A percentile compares a stretch with the other conserved stretches of the same genome.
phyloP scores from a whole-genome alignment of 768 basidiomycete genomes.

The Imleria badia region DNA sequence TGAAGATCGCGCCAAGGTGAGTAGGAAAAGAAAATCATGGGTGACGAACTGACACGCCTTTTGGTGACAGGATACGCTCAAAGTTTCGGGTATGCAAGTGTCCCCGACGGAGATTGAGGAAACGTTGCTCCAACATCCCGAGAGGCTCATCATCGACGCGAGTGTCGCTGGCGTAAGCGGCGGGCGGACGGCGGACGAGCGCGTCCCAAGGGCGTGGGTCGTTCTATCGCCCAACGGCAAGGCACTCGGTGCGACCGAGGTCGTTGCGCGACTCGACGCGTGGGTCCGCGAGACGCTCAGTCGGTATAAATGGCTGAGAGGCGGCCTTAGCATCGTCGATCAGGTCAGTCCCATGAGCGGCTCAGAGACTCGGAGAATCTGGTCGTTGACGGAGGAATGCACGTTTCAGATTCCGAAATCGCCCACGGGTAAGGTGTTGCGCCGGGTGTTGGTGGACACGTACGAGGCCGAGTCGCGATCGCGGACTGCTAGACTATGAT shows the following conservation, averaged over 20 bases:
- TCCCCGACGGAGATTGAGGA: conserved; percentile 80
- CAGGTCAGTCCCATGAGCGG: conserved; percentile 43
- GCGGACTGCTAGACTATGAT: conserved; percentile 26
- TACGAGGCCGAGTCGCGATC: conserved; percentile 41
- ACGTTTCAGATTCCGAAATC: conserved; percentile 59
- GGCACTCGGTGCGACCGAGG: conserved; percentile 41
- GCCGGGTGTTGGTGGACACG: conserved; percentile 58
- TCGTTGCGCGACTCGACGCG: conserved; percentile 47
- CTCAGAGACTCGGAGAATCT: neutral
- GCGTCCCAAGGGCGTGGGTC: conserved; percentile 76
- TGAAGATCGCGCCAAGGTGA: conserved; percentile 74
- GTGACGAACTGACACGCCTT: neutral
- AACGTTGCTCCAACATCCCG: conserved; percentile 59
- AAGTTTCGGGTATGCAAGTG: conserved; percentile 77
- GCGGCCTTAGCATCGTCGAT: conserved; percentile 65
- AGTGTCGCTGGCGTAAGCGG: conserved; percentile 74
- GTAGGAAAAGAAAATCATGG: neutral
- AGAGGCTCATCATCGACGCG: conserved; percentile 59
- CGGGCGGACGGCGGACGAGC: conserved; percentile 69
- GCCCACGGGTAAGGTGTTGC: conserved; percentile 70
- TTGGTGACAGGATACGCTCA: conserved; percentile 65
- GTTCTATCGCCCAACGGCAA: conserved; percentile 60
- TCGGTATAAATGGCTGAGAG: conserved; percentile 74
- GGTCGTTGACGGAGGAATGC: neutral
- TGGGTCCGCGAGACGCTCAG: conserved; percentile 68